Evolutionary conservation across 768 basidiomycete genomes (phyloP), one percentile per base, ranked within the genome.

Genomic region (Pulveroboletus frians): DNA sequence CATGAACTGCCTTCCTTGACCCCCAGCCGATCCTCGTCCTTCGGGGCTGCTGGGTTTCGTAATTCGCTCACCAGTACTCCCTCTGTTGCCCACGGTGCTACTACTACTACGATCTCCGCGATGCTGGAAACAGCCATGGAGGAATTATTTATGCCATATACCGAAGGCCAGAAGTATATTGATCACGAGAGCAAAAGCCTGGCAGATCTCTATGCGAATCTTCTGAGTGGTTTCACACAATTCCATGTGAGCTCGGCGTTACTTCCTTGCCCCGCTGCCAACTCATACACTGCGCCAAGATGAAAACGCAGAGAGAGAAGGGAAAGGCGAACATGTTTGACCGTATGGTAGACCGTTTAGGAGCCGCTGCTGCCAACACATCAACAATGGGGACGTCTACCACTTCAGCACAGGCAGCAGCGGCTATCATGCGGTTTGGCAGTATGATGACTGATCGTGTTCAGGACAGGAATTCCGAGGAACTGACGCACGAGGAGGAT

Each of bases 71-170:
- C 71, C 20, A 75, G 74, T 14, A 42, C 59, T 4, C 52, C 68
- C n/a, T 61, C 72, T 4, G 69, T 78, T 20, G 64, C 75, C 31
- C 70, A 74, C 15, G 62, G 73, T 2, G 60, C 75, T 20, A 71
- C 73, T 15, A 50, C 75, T 0, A 68, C 77, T 9, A 76, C 80
- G 9, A 78, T 88, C 58, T 76, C 84, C 59, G 73, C 80, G 1
- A 92, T 97, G 89, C 76, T 99, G n/a, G 96, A 98, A 66, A 84
- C 81, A 8, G 89, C 92, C 8, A 85, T 96, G 81, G 96, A 97
- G 54, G 96, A 98, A 62, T 78, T 98, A 17, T 98, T 98, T 55
- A 82, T 93, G 18, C 89, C 92, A 3, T 97, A 94, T 61, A 87
- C 85, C 1, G 95, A 99, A 68, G 92, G 90, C 3, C 83, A 83